Base-by-base conservation (phyloP, 202 grass and related monocot species). In the Elaeis oleifera region DNA sequence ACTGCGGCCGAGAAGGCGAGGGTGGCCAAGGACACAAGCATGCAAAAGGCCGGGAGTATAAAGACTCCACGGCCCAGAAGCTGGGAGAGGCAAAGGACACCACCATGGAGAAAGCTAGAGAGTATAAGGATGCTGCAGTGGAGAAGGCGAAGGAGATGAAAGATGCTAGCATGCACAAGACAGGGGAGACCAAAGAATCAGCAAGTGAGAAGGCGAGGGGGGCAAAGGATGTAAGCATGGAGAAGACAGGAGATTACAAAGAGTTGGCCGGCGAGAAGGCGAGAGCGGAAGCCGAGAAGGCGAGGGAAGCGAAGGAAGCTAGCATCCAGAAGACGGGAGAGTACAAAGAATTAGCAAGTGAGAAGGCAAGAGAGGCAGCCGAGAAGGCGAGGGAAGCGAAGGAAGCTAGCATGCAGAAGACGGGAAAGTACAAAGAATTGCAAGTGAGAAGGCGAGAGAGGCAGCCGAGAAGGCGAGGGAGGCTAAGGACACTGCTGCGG, bases 1-100 rank as follows among this genome's bases (percentile, higher is more conserved):
- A 32, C 65, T 0, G 29, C 52, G 17, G 81, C 66, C 31, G 77
- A 83, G 27, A 89, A 82, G 65, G 54, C 72, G n/a, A 66, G 49
- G 5, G 65, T 70, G 64, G 51, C 50, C 6, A 67, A 58, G 18
- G 60, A 62, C 31, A 15, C 2, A 3, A 62, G 17, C 9, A 18
- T 22, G 32, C 67, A 53, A 0, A 82, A 57, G 53, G 18, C 67
- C 4, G 5, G 61, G 72, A 62, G 19, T 57, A 53, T 11, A 74
- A 73, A 23, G 79, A 73, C 23, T 53, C 57, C 3, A 67, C 57
- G 19, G 57, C 51, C 44, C 79, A 71, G 76, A 75, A 78, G 69
- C 73, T 65, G 21, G 80, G 53, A 27, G 77, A 75, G 55, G 68
- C 29, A n/a, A 27, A 58, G 18, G 75, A 56, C 1, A 63, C 75